Percentiles rank a stretch among this genome's conserved stretches.
phyloP scores from a whole-genome alignment of 2,329 filamentous ascomycete species.

The Aspergillus phoenicis region DNA sequence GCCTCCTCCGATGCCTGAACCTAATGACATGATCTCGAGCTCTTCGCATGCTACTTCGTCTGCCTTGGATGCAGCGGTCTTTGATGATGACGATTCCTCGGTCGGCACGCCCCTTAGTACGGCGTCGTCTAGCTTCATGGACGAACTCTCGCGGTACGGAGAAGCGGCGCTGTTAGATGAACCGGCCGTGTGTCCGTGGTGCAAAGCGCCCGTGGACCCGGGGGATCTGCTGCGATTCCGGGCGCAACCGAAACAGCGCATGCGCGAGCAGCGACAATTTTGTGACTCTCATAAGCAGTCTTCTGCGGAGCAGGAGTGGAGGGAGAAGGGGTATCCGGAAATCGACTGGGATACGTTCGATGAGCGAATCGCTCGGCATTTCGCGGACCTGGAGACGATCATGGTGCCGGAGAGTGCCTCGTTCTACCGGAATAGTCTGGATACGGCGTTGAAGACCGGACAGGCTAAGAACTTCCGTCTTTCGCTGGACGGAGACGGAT shows the following conservation, averaged over 20 bases:
- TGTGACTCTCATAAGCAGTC: conserved; percentile 64
- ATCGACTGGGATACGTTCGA: conserved; percentile 70
- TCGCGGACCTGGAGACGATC: conserved; percentile 59
- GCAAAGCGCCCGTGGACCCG: conserved; percentile 61
- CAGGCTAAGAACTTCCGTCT: conserved; percentile 63
- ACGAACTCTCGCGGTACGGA: conserved; percentile 20
- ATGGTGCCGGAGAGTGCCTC: conserved; percentile 57
- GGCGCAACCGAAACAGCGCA: conserved; percentile 34
- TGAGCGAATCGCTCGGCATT: conserved; percentile 60
- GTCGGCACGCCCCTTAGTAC: conserved; percentile 39
- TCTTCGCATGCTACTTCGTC: conserved; percentile 33
- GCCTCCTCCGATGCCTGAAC: conserved; percentile 24
- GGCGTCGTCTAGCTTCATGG: conserved; percentile 21
- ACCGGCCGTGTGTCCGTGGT: conserved; percentile 65
- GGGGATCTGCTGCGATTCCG: conserved; percentile 58
- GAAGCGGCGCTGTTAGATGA: conserved; percentile 12
- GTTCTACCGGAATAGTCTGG: conserved; percentile 62
- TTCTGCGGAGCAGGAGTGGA: conserved; percentile 55
- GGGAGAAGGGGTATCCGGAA: conserved; percentile 63
- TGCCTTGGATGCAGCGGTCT: conserved; percentile 19
- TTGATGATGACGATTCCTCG: conserved; percentile 32
- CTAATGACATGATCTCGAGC: conserved; percentile 25
- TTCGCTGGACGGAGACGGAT: conserved; percentile 47
- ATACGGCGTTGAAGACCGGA: conserved; percentile 58
- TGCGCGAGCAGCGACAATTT: conserved; percentile 53